These are phyloP conservation scores for Bolboschoenus planiculmis DNA, from an alignment of 176 grass and related monocot species.

Conservation along the genomic window DNA sequence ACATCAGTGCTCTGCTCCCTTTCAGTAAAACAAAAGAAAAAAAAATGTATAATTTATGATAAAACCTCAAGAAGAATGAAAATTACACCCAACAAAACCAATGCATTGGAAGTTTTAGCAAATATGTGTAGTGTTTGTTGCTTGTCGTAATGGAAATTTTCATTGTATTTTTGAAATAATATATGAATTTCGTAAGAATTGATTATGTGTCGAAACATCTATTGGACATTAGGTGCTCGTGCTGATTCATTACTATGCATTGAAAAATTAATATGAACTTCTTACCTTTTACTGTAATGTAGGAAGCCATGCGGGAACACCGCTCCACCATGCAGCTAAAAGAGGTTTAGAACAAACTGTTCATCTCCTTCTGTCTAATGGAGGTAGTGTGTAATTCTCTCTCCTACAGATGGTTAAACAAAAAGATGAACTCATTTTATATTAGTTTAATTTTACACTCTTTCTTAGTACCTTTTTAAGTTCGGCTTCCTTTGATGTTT, in stretches of 20 bases:
- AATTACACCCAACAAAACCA: neutral
- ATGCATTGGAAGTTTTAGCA: neutral
- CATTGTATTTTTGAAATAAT: neutral
- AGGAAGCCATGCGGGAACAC: slow-evolving; percentile 69
- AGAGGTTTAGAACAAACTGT: slow-evolving; percentile 67
- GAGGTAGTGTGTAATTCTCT: slow-evolving; percentile 42
- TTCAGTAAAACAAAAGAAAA: neutral
- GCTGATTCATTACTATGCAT: neutral
- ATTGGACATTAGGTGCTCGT: neutral
- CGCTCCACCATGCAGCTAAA: slow-evolving; percentile 98
- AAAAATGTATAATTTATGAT: neutral
- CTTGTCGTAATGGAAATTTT: neutral
- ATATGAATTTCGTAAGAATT: neutral
- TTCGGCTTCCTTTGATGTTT: neutral
- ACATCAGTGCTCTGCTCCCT: neutral
- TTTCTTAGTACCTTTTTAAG: neutral
- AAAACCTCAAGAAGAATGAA: neutral
- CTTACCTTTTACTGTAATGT: slow-evolving; percentile 6
- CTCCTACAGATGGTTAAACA: neutral
- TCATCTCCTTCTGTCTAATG: slow-evolving; percentile 72
- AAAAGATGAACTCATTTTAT: neutral
- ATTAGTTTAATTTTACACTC: neutral
- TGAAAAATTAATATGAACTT: neutral
- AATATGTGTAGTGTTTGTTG: neutral
- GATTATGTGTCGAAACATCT: neutral